Evolutionary conservation across 1,284 basidiomycete genomes (phyloP).

Genomic region (Cutaneotrichosporon cavernicola): DNA sequence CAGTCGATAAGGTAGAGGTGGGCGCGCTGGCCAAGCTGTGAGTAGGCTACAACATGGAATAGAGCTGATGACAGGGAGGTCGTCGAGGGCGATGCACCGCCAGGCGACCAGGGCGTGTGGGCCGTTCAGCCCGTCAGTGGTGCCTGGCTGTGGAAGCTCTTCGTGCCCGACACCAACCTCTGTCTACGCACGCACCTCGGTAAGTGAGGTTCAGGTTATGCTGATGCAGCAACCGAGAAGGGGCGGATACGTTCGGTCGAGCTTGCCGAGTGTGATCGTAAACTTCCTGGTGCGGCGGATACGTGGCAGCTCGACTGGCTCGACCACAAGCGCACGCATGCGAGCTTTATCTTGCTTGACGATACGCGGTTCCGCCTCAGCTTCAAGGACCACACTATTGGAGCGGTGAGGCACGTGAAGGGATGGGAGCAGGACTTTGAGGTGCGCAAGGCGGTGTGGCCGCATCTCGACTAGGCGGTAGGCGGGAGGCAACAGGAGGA

Average conservation of each 20-base stretch:
- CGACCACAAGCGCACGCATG: background rate
- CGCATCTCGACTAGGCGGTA: background rate
- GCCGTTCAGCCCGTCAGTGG: background rate
- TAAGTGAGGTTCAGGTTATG: background rate
- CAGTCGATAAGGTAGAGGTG: background rate
- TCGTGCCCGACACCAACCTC: background rate
- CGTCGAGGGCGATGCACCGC: background rate
- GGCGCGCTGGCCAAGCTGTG: background rate
- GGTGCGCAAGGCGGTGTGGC: background rate
- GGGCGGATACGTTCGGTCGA: background rate
- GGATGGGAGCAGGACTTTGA: background rate
- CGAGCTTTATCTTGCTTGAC: background rate
- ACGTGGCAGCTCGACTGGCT: slow-evolving; percentile 1
- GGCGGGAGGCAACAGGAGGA: background rate
- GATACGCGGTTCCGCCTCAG: background rate
- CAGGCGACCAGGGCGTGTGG: background rate
- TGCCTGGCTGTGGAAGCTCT: background rate
- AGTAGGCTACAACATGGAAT: background rate
- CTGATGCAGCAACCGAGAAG: background rate
- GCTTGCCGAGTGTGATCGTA: background rate
- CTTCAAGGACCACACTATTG: background rate
- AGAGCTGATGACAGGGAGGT: background rate
- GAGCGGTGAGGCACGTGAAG: background rate
- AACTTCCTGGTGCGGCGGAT: background rate
- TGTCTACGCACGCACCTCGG: background rate